Percentiles rank a stretch among this genome's conserved stretches.
Evolutionary conservation across 2,329 filamentous ascomycete genomes (phyloP).

Genomic region (Verticillium nonalfalfae): DNA sequence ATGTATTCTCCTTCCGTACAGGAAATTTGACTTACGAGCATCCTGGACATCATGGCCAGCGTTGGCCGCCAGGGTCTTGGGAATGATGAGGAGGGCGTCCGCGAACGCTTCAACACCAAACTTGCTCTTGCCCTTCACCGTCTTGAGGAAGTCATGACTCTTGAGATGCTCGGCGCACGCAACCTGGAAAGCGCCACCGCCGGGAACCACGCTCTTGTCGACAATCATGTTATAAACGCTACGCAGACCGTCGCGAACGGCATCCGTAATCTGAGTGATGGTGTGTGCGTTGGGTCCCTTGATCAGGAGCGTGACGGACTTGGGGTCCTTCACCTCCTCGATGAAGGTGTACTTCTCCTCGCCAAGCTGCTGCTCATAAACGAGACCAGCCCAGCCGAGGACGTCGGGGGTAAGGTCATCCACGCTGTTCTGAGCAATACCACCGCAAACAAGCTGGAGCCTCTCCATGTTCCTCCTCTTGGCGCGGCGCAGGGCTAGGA

Average conservation of each 20-base stretch:
- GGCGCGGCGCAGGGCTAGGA: constrained; percentile 85
- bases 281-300: constrained; percentile 97
- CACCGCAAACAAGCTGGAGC: constrained; percentile 89
- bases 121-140: constrained; percentile 96
- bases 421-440: constrained; percentile 88
- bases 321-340: constrained; percentile 97
- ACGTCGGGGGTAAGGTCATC: constrained; percentile 84
- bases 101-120: constrained; percentile 93
- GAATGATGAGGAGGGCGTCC: constrained; percentile 89
- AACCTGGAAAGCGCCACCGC: constrained; percentile 92
- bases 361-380: constrained; percentile 95
- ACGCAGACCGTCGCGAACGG: constrained; percentile 87
- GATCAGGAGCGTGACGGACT: constrained; percentile 95
- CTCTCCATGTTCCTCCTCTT: constrained; percentile 99
- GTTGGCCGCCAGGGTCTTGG: constrained; percentile 95
- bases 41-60: constrained; percentile 96
- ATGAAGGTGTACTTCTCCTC: constrained; percentile 99
- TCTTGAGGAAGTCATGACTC: constrained; percentile 79
- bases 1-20: constrained; percentile 8
- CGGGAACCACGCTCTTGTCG: constrained; percentile 91
- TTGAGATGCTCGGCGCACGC: constrained; percentile 83
- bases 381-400: constrained; percentile 90
- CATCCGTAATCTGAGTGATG: constrained; percentile 93
- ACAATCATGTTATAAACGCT: constrained; percentile 99
- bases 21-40: constrained; percentile 58